Base-by-base conservation (phyloP, 805 yeast species). In the Nakazawaea wyomingensis region DNA sequence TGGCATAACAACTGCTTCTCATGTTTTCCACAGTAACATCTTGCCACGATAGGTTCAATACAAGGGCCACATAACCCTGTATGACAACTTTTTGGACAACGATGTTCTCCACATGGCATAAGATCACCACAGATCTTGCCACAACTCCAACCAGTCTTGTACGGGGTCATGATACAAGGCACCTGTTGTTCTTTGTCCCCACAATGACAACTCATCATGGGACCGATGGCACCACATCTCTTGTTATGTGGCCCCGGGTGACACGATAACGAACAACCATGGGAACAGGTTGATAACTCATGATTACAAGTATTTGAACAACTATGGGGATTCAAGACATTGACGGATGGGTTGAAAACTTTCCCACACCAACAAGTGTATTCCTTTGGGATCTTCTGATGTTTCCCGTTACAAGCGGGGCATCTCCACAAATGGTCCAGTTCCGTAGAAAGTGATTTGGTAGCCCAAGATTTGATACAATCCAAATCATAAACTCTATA, bases 361-460 rank as follows among this genome's bases (percentile, higher is more conserved):
- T 85, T 83, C 1, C 90, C 91, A 68, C 96, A 89, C 97, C 97
- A 89, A 56, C 97, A 89, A 1, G 76, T 76, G 59, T 76, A 82
- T 31, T 60, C 71, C 49, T 61, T 71, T 29, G 86, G 89, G 35
- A 74, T 68, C 53, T 64, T 64, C 17, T 39, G 29, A 34, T 60
- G 62, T 26, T 64, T 76, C 37, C 61, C 66, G 61, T 78, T 87
- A 59, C 95, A 85, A 3, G 85, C 74, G 0, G 96, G 96, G 60
- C 97, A 89, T 53, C 89, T 71, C 96, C 96, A 89, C 32, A 71
- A 66, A 38, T 73, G 74, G 34, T 72, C 70, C 5, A 54, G 53
- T 1, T 77, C 77, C 1, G 85, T 81, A 5, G 85, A 75, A 2
- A 85, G 76, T 4, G 90, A 90, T 48, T 85, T 71, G 19, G 66